These are phyloP conservation scores for Geopyxis carbonaria DNA, from an alignment of 495 filamentous ascomycete genomes.

Conservation along the genomic window DNA sequence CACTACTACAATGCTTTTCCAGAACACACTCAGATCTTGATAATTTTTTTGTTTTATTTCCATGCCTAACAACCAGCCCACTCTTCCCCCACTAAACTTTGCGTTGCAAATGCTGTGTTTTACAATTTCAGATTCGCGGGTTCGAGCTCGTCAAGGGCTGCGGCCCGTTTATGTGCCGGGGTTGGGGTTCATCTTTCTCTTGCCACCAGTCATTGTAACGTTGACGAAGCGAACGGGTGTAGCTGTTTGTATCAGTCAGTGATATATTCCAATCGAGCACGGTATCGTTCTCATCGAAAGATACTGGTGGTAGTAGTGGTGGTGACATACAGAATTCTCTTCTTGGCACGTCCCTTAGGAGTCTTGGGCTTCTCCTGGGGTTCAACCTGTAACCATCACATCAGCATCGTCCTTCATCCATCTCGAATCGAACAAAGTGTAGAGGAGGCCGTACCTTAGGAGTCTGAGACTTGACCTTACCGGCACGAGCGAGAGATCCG, in stretches of 20 bases:
- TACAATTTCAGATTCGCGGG: too few species aligned
- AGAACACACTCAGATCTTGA: too few species aligned
- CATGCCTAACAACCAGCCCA: too few species aligned
- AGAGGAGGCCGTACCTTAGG: constrained; percentile 51
- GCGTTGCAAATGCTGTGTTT: too few species aligned
- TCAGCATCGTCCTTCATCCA: too few species aligned
- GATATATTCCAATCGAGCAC: background rate
- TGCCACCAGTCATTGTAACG: constrained; percentile 95
- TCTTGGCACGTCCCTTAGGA: constrained; percentile 97
- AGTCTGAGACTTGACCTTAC: constrained; percentile 87
- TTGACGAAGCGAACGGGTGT: constrained; percentile 99
- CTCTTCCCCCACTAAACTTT: too few species aligned
- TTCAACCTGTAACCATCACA: constrained; percentile 45
- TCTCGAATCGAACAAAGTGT: too few species aligned
- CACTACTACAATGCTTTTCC: too few species aligned
- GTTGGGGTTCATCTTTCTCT: constrained; percentile 83
- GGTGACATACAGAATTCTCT: constrained; percentile 56
- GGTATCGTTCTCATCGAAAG: background rate
- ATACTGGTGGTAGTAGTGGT: too few species aligned
- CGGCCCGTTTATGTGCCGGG: constrained; percentile 34
- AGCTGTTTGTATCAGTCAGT: constrained; percentile 41
- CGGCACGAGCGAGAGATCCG: constrained; percentile 88
- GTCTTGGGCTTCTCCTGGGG: constrained; percentile 81
- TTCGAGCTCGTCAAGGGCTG: too few species aligned
- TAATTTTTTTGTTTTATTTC: too few species aligned